These are phyloP conservation scores for Clonostachys chloroleuca DNA, from an alignment of 2,329 filamentous ascomycete species.

Conservation along the genomic window DNA sequence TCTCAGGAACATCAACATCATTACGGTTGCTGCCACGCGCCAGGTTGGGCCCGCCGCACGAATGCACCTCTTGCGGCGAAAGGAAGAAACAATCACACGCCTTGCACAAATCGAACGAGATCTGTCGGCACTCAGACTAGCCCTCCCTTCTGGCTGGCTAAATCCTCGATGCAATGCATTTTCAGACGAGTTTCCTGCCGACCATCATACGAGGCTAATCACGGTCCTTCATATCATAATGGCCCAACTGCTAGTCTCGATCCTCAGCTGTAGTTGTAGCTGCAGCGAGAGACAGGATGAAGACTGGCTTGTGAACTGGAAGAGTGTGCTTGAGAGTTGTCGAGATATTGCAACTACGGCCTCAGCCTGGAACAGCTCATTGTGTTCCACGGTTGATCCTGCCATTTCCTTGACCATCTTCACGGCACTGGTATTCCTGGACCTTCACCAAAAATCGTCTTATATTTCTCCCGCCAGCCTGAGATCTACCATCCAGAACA, in stretches of 20 bases:
- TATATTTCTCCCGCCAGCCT: neutral
- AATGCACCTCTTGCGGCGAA: neutral
- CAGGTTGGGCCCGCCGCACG: constrained; percentile 1
- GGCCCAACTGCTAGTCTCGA: constrained; percentile 5
- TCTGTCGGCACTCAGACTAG: constrained; percentile 1
- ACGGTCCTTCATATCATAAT: constrained; percentile 7
- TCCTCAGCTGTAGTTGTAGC: constrained; percentile 1
- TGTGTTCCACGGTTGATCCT: constrained; percentile 3
- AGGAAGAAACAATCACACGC: neutral
- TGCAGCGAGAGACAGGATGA: neutral
- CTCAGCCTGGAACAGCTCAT: constrained; percentile 4
- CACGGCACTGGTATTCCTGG: constrained; percentile 5
- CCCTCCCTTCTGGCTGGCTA: constrained; percentile 4
- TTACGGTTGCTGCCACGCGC: constrained; percentile 6
- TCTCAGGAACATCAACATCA: constrained; percentile 3
- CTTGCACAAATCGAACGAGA: neutral
- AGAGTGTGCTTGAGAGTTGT: constrained; percentile 6
- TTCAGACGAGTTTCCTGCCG: constrained; percentile 1
- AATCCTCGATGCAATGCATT: constrained; percentile 7
- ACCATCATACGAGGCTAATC: constrained; percentile 6
- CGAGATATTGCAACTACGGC: constrained; percentile 6
- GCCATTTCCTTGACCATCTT: constrained; percentile 7
- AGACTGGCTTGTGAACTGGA: constrained; percentile 7
- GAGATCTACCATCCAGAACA: neutral
- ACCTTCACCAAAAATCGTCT: constrained; percentile 3